Evolutionary conservation across 2,329 filamentous ascomycete species (phyloP).

Genomic region (Colletotrichum limetticola): DNA sequence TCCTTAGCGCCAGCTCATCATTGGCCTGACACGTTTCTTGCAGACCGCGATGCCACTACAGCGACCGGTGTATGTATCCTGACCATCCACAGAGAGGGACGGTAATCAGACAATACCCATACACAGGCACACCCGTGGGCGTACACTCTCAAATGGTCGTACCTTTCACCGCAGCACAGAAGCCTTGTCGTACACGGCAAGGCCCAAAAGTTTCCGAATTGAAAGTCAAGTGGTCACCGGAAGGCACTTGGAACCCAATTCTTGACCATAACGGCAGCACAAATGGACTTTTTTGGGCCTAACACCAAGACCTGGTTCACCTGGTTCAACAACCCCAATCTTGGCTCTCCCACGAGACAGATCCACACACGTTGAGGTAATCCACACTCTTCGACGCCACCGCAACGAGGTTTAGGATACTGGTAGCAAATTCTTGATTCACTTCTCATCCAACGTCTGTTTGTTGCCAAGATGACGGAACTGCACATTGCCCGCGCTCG

Average conservation of each 20-base stretch:
- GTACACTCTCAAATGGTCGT: not conserved
- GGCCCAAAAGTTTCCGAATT: not conserved
- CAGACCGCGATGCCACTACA: not conserved
- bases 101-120: not conserved
- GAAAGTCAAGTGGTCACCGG: not conserved
- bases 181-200: not conserved
- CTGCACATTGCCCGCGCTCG: not conserved
- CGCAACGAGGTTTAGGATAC: not conserved
- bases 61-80: not conserved
- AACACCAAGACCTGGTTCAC: not conserved
- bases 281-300: not conserved
- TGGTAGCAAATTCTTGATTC: not conserved
- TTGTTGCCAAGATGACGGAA: slow-evolving; percentile 3
- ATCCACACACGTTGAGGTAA: not conserved
- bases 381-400: slow-evolving; percentile 15
- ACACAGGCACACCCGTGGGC: slow-evolving; percentile 3
- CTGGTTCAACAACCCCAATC: not conserved
- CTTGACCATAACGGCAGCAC: not conserved
- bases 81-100: not conserved
- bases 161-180: not conserved
- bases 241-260: not conserved
- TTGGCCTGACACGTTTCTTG: slow-evolving; percentile 13
- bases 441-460: not conserved
- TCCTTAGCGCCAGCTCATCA: not conserved
- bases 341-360: slow-evolving; percentile 17